Evolutionary conservation across 495 filamentous ascomycete genomes (phyloP), one percentile per base, ranked within the genome.

Genomic region (Chaetomium cochliodes): DNA sequence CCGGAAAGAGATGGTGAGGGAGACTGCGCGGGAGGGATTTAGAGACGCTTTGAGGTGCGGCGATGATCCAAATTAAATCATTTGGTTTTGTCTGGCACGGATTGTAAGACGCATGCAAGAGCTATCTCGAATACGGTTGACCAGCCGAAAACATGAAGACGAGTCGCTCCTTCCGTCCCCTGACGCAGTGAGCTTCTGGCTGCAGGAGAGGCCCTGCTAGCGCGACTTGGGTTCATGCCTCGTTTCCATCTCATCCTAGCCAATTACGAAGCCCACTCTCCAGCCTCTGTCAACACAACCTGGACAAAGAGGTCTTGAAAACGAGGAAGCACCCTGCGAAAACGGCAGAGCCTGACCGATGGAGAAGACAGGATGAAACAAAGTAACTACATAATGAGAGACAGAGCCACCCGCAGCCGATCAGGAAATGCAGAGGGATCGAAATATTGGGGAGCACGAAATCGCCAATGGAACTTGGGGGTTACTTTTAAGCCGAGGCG

Each of bases 11-110:
- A 53, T 20, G 28, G 44, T 20, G 28, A 3, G 28, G 59, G 28
- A 61, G 52, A 18, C 59, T 47, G 33, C 22, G 3, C 2, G 44
- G 44, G 44, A 12, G 39, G 39, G 28, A 37, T 37, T 18, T 50
- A 8, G 16, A 30, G 39, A 28, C 5, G 42, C 39, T 5, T 28
- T 16, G 46, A 15, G n/a, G 22, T 30, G 61, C n/a, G 61, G 52
- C 28, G 52, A 50, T 57, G 61, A 50, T 63, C 53, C 52, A 50
- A 63, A 63, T 50, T 25, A 50, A 63, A 58, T 57, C 41, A 58
- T 57, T 58, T 49, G 53, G 52, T 8, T n/a, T 18, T 12, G 28
- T 51, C 37, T 57, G 52, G 25, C 26, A 7, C 55, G 50, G 15
- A 63, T 63, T 28, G 37, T 42, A n/a, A 50, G 41, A 49, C 47